phyloP scores from a whole-genome alignment of 331 rosid species.

The Quercus tomentella region DNA sequence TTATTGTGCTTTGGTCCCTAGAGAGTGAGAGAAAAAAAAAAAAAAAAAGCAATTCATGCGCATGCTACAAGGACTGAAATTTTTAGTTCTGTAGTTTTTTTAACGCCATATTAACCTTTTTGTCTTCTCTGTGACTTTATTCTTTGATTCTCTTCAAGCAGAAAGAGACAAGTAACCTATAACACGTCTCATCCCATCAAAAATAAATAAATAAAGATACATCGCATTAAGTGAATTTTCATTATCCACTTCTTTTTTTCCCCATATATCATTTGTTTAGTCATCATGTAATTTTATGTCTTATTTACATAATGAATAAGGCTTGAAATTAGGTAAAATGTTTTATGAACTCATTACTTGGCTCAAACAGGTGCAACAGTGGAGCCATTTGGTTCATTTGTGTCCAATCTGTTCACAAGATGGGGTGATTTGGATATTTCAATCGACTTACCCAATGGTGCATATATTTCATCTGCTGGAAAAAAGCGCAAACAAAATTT shows the following conservation, averaged over 20 bases:
- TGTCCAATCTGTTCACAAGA: constrained; percentile 64
- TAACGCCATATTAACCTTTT: not conserved
- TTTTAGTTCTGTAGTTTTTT: not conserved
- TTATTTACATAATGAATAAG: not conserved
- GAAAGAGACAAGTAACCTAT: not conserved
- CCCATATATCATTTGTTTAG: not conserved
- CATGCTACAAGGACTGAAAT: not conserved
- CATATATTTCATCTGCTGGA: constrained; percentile 53
- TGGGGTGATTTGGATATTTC: constrained; percentile 97
- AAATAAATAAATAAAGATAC: not conserved
- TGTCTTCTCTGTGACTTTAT: not conserved
- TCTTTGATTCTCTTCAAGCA: not conserved
- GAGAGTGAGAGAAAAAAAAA: not conserved
- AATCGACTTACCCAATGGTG: constrained; percentile 55
- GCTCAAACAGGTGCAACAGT: constrained; percentile 75
- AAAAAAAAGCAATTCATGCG: not conserved
- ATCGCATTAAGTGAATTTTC: constrained; percentile 8
- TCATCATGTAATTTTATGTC: not conserved
- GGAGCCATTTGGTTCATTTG: constrained; percentile 96
- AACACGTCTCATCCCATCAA: too few species aligned
- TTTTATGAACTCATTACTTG: constrained; percentile 14
- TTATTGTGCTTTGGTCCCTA: too few species aligned
- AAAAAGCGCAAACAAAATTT: constrained; percentile 52
- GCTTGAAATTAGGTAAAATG: constrained; percentile 7
- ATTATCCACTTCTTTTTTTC: not conserved